Evolutionary conservation across 2,329 filamentous ascomycete genomes (phyloP).

Genomic region (Huntiella decipiens): DNA sequence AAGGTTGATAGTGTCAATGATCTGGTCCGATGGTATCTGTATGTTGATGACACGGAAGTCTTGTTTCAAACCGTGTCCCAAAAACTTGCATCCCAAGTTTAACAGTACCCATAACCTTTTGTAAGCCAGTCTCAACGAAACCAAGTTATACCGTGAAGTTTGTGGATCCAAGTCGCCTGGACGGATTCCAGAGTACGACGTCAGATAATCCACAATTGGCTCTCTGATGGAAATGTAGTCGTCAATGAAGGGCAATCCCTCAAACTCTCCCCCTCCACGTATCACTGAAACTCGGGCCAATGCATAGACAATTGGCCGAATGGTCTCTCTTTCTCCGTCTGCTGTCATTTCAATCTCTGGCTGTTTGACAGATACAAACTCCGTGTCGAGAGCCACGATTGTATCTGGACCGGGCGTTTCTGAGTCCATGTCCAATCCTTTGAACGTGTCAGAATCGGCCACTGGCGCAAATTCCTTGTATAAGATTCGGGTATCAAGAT

Average conservation of each 20-base stretch:
- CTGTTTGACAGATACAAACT: constrained; percentile 84
- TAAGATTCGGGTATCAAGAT: constrained; percentile 66
- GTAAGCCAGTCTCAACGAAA: constrained; percentile 79
- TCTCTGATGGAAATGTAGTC: constrained; percentile 91
- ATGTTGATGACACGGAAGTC: constrained; percentile 99
- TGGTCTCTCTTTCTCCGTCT: constrained; percentile 78
- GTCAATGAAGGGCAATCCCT: constrained; percentile 81
- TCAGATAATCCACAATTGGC: constrained; percentile 85
- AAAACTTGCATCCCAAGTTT: constrained; percentile 82
- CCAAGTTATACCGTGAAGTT: constrained; percentile 61
- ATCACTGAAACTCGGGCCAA: constrained; percentile 86
- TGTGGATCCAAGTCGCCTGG: constrained; percentile 66
- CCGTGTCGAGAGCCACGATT: constrained; percentile 79
- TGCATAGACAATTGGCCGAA: constrained; percentile 75
- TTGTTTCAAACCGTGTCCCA: constrained; percentile 82
- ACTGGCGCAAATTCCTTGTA: constrained; percentile 42
- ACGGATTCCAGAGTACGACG: constrained; percentile 80
- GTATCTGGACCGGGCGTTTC: constrained; percentile 55
- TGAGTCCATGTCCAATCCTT: constrained; percentile 31
- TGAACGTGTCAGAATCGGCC: constrained; percentile 33
- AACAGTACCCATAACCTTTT: constrained; percentile 96
- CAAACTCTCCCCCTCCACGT: constrained; percentile 55
- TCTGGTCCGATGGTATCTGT: constrained; percentile 72
- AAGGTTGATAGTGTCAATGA: constrained; percentile 84
- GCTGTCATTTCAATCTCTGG: constrained; percentile 94